These are phyloP conservation scores for Dalbergia oliveri DNA, from an alignment of 306 rosid species.

Conservation along the genomic window DNA sequence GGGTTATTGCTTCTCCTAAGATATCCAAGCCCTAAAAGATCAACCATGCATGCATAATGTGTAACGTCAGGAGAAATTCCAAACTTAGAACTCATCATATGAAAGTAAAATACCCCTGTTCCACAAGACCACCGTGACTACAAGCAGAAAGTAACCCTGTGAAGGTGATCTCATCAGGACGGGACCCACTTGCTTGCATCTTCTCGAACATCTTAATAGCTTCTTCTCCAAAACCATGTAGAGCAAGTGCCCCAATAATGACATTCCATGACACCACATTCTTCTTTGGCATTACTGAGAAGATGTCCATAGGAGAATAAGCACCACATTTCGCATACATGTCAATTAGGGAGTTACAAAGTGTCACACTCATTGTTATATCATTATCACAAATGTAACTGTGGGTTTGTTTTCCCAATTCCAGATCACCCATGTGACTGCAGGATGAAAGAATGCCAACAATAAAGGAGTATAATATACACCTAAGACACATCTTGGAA, in stretches of 20 bases:
- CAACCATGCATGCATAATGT: slow-evolving; percentile 84
- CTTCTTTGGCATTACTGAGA: slow-evolving; percentile 56
- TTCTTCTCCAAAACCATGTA: slow-evolving; percentile 73
- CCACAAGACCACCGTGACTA: slow-evolving; percentile 71
- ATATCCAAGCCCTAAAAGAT: slow-evolving; percentile 76
- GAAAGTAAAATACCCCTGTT: slow-evolving; percentile 64
- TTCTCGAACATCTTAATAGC: slow-evolving; percentile 62
- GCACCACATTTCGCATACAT: slow-evolving; percentile 84
- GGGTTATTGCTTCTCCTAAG: slow-evolving; percentile 64
- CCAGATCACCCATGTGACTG: slow-evolving; percentile 75
- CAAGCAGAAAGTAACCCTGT: slow-evolving; percentile 82
- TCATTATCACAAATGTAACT: slow-evolving; percentile 47
- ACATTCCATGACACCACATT: slow-evolving; percentile 77
- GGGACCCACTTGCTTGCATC: slow-evolving; percentile 58
- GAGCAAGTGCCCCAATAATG: slow-evolving; percentile 69
- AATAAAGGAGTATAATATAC: no score
- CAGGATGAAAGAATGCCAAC: slow-evolving; percentile 67
- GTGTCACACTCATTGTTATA: slow-evolving; percentile 50
- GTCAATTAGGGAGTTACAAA: slow-evolving; percentile 65
- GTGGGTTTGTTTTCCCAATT: slow-evolving; percentile 64
- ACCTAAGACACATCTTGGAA: no score
- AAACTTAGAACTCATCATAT: slow-evolving; percentile 57
- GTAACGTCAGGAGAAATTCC: slow-evolving; percentile 62
- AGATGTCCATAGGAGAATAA: slow-evolving; percentile 61
- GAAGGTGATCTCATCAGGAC: slow-evolving; percentile 81